Evolutionary conservation across 441 rosid genomes (phyloP).

Genomic region (Pelargonium myrrhifolium): DNA sequence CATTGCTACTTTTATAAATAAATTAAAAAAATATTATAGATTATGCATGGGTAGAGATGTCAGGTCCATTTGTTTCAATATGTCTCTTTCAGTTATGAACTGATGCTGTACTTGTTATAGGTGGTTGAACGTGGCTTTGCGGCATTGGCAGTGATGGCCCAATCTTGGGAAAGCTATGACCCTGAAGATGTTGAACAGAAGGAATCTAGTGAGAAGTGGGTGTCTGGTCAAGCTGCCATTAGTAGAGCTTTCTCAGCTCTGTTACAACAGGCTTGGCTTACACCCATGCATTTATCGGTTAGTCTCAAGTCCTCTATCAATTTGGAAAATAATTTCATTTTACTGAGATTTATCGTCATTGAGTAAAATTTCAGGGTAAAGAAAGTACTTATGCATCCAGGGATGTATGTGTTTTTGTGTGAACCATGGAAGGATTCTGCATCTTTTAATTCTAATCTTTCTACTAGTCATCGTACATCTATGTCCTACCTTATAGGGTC

Average conservation of each 20-base stretch:
- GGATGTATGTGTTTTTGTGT: too few species aligned
- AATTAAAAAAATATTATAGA: neutral
- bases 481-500: neutral
- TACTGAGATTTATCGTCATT: neutral
- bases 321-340: neutral
- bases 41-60: neutral
- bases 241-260: slow-evolving; percentile 61
- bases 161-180: slow-evolving; percentile 55
- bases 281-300: slow-evolving; percentile 32
- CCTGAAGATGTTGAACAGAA: slow-evolving; percentile 44
- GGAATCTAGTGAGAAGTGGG: slow-evolving; percentile 41
- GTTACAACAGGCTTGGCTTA: slow-evolving; percentile 70
- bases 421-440: too few species aligned
- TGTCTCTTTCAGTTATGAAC: slow-evolving; percentile 15
- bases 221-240: slow-evolving; percentile 48
- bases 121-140: slow-evolving; percentile 67
- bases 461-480: neutral
- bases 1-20: too few species aligned
- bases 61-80: neutral
- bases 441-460: neutral
- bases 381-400: neutral
- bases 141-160: slow-evolving; percentile 59
- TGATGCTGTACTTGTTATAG: slow-evolving; percentile 28
- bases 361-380: neutral
- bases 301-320: slow-evolving; percentile 22